Evolutionary conservation across 106 monocot genomes (phyloP), one percentile per base, ranked within the genome.

Genomic region (Dactylorhiza incarnata): DNA sequence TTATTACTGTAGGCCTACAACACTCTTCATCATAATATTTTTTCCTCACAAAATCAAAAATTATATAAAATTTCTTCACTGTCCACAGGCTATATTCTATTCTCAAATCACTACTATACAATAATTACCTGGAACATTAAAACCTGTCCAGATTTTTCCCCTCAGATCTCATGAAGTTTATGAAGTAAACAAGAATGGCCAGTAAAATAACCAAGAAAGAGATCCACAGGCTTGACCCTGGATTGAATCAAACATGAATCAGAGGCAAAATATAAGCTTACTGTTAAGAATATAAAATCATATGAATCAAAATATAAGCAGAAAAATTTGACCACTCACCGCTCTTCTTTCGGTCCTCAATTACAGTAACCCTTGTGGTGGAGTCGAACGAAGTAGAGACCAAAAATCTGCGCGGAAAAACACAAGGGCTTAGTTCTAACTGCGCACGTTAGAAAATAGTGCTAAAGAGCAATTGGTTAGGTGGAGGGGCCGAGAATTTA

Each of bases 321-420:
- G 14, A 25, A 45, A 24, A 72, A 55, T 61, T 55, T 56, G 24
- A 16, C 48, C 15, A 12, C 56, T 23, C 84, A 89, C 92, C 89
- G 6, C 72, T 85, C 11, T 76, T 75, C 51, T 81, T 87, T 76
- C 44, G 80, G 11, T 22, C 74, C 72, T 82, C 80, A 56, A 88
- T 71, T 53, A 82, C 17, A 24, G 87, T 86, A 58, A 93, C 93
- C 16, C 93, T 79, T 71, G 88, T 84, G 61, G 80, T 91, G 1
- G 80, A 88, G 58, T 94, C 94, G 20, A 94, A 94, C 24, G 94
- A 94, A 63, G 94, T n/a, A 43, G 94, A 94, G 25, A 91, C 29
- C 82, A 94, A 82, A 7, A 83, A 84, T 74, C 94, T 94, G 87
- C 1, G 29, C 9, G 12, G 6, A 66, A 66, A 59, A 58, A 20